Evolutionary conservation across 2,329 filamentous ascomycete species (phyloP), one percentile per base, ranked within the genome.

Genomic region (Penicillium hesseltinei): DNA sequence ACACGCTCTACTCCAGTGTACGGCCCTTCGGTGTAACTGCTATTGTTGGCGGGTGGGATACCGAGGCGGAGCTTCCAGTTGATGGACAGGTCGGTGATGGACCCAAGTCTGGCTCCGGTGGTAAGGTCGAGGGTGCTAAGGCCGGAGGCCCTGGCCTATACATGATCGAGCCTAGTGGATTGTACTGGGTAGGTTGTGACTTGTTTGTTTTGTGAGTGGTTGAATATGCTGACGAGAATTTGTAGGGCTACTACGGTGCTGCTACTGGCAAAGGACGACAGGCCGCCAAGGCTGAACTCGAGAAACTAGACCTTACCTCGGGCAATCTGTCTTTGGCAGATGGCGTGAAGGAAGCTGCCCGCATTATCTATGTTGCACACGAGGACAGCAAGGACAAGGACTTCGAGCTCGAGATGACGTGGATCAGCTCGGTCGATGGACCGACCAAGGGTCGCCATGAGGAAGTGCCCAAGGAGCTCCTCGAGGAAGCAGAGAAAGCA

Each of bases 381-480:
- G 94, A 97, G 76, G 94, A 99, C 77, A 97, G 93, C 83, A 97
- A 97, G 81, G 94, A 97, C 80, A 99, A 99, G 83, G 94, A 97
- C 65, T 99, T 97, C 71, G 94, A 99, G 85, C 82, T 99, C 59
- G 94, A 99, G 81, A 95, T 99, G 92, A 96, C 91, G 58, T 99
- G 94, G 94, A 90, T 97, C 75, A 97, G 92, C 77, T 85, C 84
- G 52, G 77, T 87, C 47, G 85, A 90, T 64, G 93, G 92, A 5
- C 92, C 92, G 36, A 97, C 92, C 62, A 93, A 95, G 80, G 94
- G 94, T 62, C 86, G 88, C 69, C 94, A 99, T 73, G 84, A 93
- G 77, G 91, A 96, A 77, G 94, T 99, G 57, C 94, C 94, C 56
- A 92, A 91, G 81, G 89, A 92, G 65, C 77, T 99, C 69, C 81